These are phyloP conservation scores for Aphanomyces astaci DNA, from an alignment of 352 stramenopile genomes.

Conservation along the genomic window DNA sequence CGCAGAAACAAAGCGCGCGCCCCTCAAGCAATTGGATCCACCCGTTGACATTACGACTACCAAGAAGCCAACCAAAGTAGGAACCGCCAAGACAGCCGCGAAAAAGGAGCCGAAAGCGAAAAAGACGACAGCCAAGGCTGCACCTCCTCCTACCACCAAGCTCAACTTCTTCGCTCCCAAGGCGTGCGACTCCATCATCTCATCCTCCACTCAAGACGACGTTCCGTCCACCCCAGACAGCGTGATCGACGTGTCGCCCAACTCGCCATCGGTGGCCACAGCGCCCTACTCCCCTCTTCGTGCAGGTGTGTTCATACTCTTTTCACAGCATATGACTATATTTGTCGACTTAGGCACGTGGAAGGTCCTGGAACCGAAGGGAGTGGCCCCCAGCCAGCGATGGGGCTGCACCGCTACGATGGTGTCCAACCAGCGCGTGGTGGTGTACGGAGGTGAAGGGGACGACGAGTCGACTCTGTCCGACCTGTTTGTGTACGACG, in stretches of 20 bases:
- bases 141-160: background rate
- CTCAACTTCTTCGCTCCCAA: slow-evolving; percentile 20
- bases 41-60: background rate
- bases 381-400: slow-evolving; percentile 37
- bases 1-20: slow-evolving; percentile 38
- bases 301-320: background rate
- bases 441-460: slow-evolving; percentile 89
- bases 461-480: slow-evolving; percentile 75
- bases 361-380: slow-evolving; percentile 31
- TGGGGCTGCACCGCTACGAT: slow-evolving; percentile 88
- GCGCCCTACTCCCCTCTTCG: background rate
- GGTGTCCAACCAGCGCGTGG: slow-evolving; percentile 77
- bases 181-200: background rate
- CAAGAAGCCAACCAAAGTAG: background rate
- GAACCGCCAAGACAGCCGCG: background rate
- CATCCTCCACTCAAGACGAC: background rate
- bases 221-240: background rate
- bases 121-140: background rate
- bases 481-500: slow-evolving; percentile 82
- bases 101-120: background rate
- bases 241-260: background rate
- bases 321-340: background rate
- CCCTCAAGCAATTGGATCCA: slow-evolving; percentile 27
- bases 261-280: background rate
- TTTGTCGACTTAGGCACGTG: slow-evolving; percentile 11